Conservation (phyloP, 2,329 filamentous ascomycete species). For the Aspergillus thermomutatus region DNA sequence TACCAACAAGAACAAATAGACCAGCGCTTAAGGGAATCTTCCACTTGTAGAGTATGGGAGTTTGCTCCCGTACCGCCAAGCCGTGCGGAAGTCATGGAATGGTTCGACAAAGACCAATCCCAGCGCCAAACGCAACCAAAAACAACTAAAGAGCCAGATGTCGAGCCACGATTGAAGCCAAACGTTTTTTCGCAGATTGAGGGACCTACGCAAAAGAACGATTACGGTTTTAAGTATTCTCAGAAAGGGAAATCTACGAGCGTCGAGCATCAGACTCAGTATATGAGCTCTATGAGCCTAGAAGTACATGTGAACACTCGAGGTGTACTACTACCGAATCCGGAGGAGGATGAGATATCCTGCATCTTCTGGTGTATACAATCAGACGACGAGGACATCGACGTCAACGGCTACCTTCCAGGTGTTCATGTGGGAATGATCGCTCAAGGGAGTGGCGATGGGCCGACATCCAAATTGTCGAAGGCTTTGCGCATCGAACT, state of each 20-base stretch:
- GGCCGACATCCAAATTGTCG: conserved; percentile 58
- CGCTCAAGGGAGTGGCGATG: conserved; percentile 62
- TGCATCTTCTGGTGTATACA: conserved; percentile 90
- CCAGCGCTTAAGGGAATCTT: conserved; percentile 53
- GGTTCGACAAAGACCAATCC: conserved; percentile 52
- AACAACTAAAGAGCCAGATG: conserved; percentile 5
- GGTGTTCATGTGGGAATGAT: conserved; percentile 67
- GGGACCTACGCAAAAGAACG: conserved; percentile 77
- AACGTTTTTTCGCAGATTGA: conserved; percentile 75
- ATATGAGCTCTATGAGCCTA: conserved; percentile 95
- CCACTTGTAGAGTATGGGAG: conserved; percentile 71
- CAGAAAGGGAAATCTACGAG: conserved; percentile 71
- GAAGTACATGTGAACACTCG: conserved; percentile 90
- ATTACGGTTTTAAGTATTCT: conserved; percentile 80
- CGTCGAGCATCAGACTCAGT: conserved; percentile 78
- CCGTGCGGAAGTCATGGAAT: conserved; percentile 64
- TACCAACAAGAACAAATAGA: conserved; percentile 50
- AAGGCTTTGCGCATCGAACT: conserved; percentile 63
- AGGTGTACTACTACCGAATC: conserved; percentile 77
- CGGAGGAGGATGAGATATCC: conserved; percentile 82
- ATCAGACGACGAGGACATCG: conserved; percentile 62
- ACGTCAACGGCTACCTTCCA: conserved; percentile 48
- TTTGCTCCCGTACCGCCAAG: conserved; percentile 69
- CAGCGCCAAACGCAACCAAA: conserved; percentile 1
- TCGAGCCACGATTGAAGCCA: conserved; percentile 18